Base-by-base conservation (phyloP, 345 rosid genomes). In the Raphanus sativus region DNA sequence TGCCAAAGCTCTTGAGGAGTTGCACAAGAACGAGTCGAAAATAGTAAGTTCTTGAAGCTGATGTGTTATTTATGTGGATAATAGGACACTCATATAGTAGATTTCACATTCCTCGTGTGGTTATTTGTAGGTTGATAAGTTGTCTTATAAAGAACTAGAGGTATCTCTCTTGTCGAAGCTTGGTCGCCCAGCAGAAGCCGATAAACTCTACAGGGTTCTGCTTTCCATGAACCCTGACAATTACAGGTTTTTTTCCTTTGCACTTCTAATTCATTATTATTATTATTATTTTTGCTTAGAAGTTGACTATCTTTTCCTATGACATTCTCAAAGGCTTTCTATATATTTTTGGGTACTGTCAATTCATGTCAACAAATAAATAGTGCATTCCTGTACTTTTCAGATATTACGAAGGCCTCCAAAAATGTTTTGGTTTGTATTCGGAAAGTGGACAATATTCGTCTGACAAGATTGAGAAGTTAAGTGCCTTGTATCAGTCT, bases 221-320 rank as follows among this genome's bases (percentile, higher is more conserved):
- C 97, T 96, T 74, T 84, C 87, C 54, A 84, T 93, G 86, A 96
- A 93, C 87, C 98, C 99, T 56, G 99, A 96, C 85, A 93, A 96
- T 76, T 96, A 96, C 85, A 88, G 98, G 99, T 93, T 78, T 77
- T 62, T 70, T 26, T 55, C 30, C 71, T 50, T n/a, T 26, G 62
- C 65, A 24, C 68, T 64, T 26, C 32, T 8, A 62, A 66, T 62
- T 67, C 50, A 4, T 66, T 67, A 29, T 36, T 36, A 0, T 8
- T 5, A 21, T n/a, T n/a, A n/a, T n/a, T n/a, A n/a, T 52, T 78
- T 66, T 67, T 4, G 29, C 69, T 8, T 67, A 48, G 3, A 78
- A 17, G 7, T 66, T 48, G 59, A 8, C 17, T 2, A 26, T 50
- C 16, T 38, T 40, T 68, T 40, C 62, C 21, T 55, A 17, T 30